phyloP scores from a whole-genome alignment of 805 yeast genomes.

The Sungouiozyma ichnusensis region DNA sequence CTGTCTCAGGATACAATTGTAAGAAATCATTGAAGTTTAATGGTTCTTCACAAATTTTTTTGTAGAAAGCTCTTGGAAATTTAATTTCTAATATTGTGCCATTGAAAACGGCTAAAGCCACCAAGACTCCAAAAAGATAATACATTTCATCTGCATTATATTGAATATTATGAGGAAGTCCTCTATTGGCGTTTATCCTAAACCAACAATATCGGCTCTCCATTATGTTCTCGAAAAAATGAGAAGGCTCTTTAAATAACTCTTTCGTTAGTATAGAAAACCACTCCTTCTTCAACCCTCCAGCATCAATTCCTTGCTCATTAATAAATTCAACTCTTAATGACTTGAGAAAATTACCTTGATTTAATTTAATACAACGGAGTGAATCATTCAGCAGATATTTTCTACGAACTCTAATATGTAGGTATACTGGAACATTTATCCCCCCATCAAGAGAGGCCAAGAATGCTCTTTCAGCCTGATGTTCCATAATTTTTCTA shows the following conservation, averaged over 20 bases:
- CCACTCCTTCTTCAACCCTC: conserved; percentile 94
- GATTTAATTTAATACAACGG: conserved; percentile 44
- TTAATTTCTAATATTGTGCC: conserved; percentile 75
- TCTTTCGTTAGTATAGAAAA: conserved; percentile 62
- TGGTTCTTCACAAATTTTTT: conserved; percentile 50
- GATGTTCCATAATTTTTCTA: conserved; percentile 66
- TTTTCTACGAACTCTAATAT: conserved; percentile 57
- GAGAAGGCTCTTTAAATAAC: conserved; percentile 57
- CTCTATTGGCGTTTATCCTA: conserved; percentile 34
- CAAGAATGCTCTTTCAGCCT: conserved; percentile 83
- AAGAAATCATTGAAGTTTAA: conserved; percentile 53
- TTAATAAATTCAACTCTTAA: conserved; percentile 68
- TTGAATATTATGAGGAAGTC: conserved; percentile 11
- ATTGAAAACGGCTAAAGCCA: conserved; percentile 87
- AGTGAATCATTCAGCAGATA: conserved; percentile 68
- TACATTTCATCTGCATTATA: conserved; percentile 40
- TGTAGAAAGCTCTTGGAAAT: conserved; percentile 69
- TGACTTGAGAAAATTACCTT: conserved; percentile 57
- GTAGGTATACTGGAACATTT: conserved; percentile 57
- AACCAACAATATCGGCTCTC: conserved; percentile 76
- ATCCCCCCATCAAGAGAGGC: conserved; percentile 54
- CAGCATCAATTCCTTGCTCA: conserved; percentile 93
- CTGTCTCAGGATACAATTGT: conserved; percentile 61
- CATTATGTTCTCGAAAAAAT: conserved; percentile 54
- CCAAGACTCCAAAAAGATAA: conserved; percentile 70